A percentile compares a stretch with the other conserved stretches of the same genome.
Conservation (phyloP, 345 rosid species). For the Jatropha curcas region DNA sequence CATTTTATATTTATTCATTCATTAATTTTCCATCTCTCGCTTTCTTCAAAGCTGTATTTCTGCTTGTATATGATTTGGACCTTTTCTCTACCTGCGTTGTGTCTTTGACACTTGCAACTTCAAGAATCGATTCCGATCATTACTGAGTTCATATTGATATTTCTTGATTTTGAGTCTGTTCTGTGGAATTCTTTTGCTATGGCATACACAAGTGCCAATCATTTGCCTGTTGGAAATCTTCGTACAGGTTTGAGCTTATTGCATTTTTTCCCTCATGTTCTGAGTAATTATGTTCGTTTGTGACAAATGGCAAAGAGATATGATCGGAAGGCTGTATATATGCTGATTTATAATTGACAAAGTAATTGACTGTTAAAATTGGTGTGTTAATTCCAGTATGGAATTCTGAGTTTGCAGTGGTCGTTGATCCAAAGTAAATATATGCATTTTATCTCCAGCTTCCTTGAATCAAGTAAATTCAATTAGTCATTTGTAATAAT, state of each 20-base stretch:
- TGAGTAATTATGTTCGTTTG: neutral
- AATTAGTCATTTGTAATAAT: neutral
- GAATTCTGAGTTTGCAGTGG: neutral
- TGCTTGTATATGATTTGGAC: conserved; percentile 16
- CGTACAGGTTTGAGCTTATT: conserved; percentile 47
- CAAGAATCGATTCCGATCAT: conserved; percentile 22
- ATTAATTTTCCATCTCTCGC: conserved; percentile 17
- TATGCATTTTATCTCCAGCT: too few species aligned
- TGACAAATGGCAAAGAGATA: neutral
- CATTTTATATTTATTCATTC: conserved; percentile 7
- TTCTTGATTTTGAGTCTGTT: conserved; percentile 8
- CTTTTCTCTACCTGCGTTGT: conserved; percentile 4
- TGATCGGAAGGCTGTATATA: neutral
- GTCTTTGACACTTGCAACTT: conserved; percentile 14
- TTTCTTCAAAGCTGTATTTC: conserved; percentile 7
- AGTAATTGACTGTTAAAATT: neutral
- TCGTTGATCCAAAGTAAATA: neutral
- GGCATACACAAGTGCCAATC: conserved; percentile 46
- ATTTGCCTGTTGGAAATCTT: conserved; percentile 36
- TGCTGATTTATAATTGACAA: neutral
- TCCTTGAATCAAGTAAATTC: neutral
- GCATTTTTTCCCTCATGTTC: neutral
- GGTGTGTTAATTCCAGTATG: neutral
- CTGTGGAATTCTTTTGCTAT: conserved; percentile 15
- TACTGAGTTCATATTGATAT: conserved; percentile 18